Evolutionary conservation across 2,329 filamentous ascomycete species (phyloP), one percentile per base, ranked within the genome.

Genomic region (Neoscytalidium dimidiatum): DNA sequence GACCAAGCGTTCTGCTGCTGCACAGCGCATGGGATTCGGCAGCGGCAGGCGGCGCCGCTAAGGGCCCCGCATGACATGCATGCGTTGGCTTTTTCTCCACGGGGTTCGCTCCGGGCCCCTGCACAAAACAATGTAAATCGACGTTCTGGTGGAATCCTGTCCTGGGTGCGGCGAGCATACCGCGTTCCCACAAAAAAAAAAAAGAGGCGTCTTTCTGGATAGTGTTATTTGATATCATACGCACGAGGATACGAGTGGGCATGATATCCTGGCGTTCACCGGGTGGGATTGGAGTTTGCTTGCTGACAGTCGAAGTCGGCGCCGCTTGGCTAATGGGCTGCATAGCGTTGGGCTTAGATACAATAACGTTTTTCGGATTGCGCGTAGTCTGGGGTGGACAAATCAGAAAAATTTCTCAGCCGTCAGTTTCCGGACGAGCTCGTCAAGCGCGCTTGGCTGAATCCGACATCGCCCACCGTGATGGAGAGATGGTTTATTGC

Each of bases 201-300:
- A 51, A 64, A 64, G 38, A 67, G 49, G 29, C 46, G 19, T 62
- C 62, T 60, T 62, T 65, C 49, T 62, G 52, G 53, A 52, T 64
- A 67, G 62, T 67, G 64, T 48, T 68, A 64, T 53, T 51, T 44
- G 66, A 68, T 67, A 69, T 70, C 68, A 66, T 67, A 67, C 70
- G 67, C 71, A 74, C 68, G 66, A 74, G 68, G 71, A 73, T 67
- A 73, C 67, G 71, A 72, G 72, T 74, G 72, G 71, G 69, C 66
- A 66, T 70, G 69, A 67, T 69, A 69, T 70, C 67, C 62, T 49
- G 67, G 65, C 56, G 67, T 69, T 67, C 49, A 35, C 26, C 28
- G 56, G 56, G 41, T 48, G n/a, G 56, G 53, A 14, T 21, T 28
- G 56, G 56, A 60, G 56, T 60, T 60, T 60, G 56, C 26, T 60